These are phyloP conservation scores for Kockovaella imperatae DNA, from an alignment of 768 basidiomycete genomes.

Conservation along the genomic window DNA sequence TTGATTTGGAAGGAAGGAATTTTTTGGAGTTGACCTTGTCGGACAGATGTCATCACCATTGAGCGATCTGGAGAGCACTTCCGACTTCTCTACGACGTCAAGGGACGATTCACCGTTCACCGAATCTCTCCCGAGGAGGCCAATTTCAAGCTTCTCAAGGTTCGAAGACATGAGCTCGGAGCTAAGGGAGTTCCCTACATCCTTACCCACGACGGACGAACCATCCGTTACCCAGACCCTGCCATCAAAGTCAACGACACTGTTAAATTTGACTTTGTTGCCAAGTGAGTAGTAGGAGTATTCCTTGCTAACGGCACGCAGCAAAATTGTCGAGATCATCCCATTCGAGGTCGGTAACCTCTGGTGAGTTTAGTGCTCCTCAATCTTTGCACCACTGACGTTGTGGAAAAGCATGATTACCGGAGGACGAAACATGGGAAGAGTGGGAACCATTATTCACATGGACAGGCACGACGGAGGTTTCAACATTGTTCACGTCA, in stretches of 20 bases:
- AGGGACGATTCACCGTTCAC: conserved; percentile 99
- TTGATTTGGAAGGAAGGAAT: neutral
- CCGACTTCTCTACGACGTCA: conserved; percentile 98
- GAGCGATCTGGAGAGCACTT: conserved; percentile 99
- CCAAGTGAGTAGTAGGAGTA: no score
- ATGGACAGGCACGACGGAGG: conserved; percentile 96
- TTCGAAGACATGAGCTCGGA: conserved; percentile 83
- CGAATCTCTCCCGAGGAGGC: conserved; percentile 98
- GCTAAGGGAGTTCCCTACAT: conserved; percentile 90
- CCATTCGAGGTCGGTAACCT: conserved; percentile 97
- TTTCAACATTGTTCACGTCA: conserved; percentile 97
- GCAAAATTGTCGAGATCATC: conserved; percentile 82
- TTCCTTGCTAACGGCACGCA: no score
- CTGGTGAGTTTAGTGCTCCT: no score
- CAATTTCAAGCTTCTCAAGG: conserved; percentile 82
- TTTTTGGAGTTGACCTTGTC: neutral
- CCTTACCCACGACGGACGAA: conserved; percentile 98
- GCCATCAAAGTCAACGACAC: conserved; percentile 92
- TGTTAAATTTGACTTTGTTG: conserved; percentile 91
- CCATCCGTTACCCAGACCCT: conserved; percentile 98
- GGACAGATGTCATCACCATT: conserved; percentile 85
- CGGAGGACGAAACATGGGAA: conserved; percentile 99
- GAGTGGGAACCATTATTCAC: conserved; percentile 91
- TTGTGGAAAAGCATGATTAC: conserved; percentile 98
- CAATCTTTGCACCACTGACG: no score